Evolutionary conservation across 495 filamentous ascomycete genomes (phyloP).

Genomic region (Neurospora sp.): DNA sequence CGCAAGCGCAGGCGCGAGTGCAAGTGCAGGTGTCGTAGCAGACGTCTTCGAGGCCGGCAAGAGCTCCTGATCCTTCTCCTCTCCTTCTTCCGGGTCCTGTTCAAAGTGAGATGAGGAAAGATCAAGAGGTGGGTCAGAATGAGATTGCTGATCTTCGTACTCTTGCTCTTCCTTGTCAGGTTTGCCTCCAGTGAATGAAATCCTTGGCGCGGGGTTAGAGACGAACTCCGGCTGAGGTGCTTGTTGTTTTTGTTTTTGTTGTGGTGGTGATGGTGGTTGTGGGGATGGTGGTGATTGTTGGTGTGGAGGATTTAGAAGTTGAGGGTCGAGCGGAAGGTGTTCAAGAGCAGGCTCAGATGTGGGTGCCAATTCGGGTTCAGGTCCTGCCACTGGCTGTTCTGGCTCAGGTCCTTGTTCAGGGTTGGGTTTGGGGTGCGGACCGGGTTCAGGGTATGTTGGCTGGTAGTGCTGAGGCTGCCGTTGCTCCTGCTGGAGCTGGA

Average conservation of each 20-base stretch:
- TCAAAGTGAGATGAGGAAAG: not conserved
- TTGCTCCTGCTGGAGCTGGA: not conserved
- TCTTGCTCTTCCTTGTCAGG: not conserved
- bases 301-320: not conserved
- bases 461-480: not conserved
- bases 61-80: not conserved
- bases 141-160: not conserved
- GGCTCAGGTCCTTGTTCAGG: conserved; percentile 3
- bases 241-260: not conserved
- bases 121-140: not conserved
- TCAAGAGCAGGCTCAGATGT: not conserved
- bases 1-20: not conserved
- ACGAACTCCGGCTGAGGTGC: not conserved
- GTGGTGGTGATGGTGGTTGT: not conserved
- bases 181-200: not conserved
- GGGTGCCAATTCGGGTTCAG: conserved; percentile 1
- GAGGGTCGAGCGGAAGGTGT: not conserved
- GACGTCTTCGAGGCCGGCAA: not conserved
- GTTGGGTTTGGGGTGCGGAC: not conserved
- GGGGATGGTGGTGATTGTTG: not conserved
- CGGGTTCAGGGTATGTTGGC: not conserved
- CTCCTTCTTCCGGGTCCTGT: not conserved
- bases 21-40: conserved; percentile 2
- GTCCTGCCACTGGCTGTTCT: conserved; percentile 4
- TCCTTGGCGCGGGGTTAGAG: not conserved